Evolutionary conservation across 2,329 filamentous ascomycete species (phyloP), one percentile per base, ranked within the genome.

Genomic region (Ambrosiella cleistominuta): DNA sequence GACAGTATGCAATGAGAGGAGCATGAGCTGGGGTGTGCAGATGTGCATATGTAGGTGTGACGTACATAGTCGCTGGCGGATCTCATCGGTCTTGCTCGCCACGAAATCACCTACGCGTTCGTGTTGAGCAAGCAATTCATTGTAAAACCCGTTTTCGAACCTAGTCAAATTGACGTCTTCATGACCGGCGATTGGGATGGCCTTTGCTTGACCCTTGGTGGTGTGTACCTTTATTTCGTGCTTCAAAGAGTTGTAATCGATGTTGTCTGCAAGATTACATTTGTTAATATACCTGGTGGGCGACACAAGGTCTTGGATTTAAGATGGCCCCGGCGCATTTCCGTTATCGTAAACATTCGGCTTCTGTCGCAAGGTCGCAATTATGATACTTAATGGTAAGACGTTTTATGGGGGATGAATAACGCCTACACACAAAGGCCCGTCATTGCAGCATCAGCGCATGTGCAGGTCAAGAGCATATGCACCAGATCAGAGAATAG

Each of bases 161-260:
- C 74, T 77, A 63, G 71, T 69, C 27, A 85, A 73, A 1, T 74
- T 70, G 7, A 73, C 69, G 66, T 84, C 81, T 63, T 75, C 75
- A 57, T 85, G 80, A 13, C 86, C 86, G 1, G 87, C 87, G 57
- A 93, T 90, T 17, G 82, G 76, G 58, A 89, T 80, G 51, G 85
- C 83, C 36, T 74, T 74, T 54, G 82, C 83, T 64, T 85, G 80
- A 68, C 83, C 80, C 50, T 77, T 79, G 11, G 82, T 84, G 1
- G 88, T 94, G 66, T 88, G 80, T 61, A 78, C 78, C 69, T 91
- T 93, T 74, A 94, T 91, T 65, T 87, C 77, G 68, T 86, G 78
- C 70, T 94, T 94, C 62, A 94, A 78, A 54, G 86, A 85, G 68
- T 91, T 88, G 74, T 94, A 94, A 69, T 93, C 88, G 70, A 94